Percentiles rank a stretch among this genome's conserved stretches.
These are phyloP conservation scores for Fusarium ramigenum DNA, from an alignment of 2,329 filamentous ascomycete genomes.

Conservation along the genomic window DNA sequence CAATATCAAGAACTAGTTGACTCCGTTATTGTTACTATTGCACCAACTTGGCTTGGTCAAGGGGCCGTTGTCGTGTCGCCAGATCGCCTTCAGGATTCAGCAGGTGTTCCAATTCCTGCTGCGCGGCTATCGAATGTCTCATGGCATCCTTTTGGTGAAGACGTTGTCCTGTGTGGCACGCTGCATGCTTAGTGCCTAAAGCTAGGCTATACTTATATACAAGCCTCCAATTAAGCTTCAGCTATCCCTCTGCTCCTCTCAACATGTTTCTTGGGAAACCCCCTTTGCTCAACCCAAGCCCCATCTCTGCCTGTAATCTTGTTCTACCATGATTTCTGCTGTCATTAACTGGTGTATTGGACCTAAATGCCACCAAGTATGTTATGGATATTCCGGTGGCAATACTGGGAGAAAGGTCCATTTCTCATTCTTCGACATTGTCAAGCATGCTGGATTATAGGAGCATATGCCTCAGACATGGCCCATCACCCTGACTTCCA, in stretches of 20 bases:
- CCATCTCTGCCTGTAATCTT: background rate
- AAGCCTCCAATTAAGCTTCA: background rate
- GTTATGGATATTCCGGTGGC: too few relatives aligned
- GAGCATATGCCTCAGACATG: constrained; percentile 16
- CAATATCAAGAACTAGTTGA: constrained; percentile 71
- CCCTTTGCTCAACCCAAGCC: background rate
- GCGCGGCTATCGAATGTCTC: constrained; percentile 72
- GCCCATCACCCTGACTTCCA: constrained; percentile 47
- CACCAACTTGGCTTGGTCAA: constrained; percentile 87
- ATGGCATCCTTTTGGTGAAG: constrained; percentile 83
- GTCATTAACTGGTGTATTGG: background rate
- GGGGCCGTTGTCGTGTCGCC: constrained; percentile 85
- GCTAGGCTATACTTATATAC: constrained; percentile 28
- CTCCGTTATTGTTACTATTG: constrained; percentile 87
- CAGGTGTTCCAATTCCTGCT: constrained; percentile 65
- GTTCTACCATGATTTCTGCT: background rate
- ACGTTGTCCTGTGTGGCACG: constrained; percentile 82
- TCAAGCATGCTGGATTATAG: background rate
- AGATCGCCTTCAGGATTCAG: constrained; percentile 59
- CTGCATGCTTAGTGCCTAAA: constrained; percentile 48
- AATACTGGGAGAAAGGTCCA: accelerated
- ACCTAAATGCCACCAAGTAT: background rate
- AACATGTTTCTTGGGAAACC: background rate
- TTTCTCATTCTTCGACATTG: background rate
- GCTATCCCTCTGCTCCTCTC: background rate